Evolutionary conservation across 805 yeast genomes (phyloP).

Genomic region (Wickerhamomyces queroliae): DNA sequence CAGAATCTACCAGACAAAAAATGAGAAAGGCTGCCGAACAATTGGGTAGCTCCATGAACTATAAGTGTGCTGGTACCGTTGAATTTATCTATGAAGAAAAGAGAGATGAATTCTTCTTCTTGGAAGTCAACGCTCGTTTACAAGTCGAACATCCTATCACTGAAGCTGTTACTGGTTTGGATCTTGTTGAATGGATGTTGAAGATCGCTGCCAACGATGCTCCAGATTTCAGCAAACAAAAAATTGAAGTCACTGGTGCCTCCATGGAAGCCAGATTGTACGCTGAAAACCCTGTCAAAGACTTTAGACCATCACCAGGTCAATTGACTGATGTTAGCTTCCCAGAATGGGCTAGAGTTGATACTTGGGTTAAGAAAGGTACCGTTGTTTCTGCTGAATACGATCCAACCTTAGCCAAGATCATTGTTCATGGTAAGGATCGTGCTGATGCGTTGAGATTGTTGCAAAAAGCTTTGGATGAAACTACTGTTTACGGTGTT

Average conservation of each 20-base stretch:
- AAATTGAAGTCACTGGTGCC: constrained; percentile 68
- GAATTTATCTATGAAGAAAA: constrained; percentile 88
- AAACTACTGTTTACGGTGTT: constrained; percentile 86
- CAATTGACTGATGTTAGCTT: constrained; percentile 78
- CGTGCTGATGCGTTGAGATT: constrained; percentile 79
- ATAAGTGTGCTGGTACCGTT: constrained; percentile 96
- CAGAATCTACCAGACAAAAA: constrained; percentile 64
- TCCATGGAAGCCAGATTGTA: constrained; percentile 96
- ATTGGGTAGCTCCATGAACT: constrained; percentile 75
- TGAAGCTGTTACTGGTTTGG: constrained; percentile 91
- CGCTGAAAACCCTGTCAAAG: constrained; percentile 96
- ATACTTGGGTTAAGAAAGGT: constrained; percentile 91
- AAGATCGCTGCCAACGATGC: constrained; percentile 85
- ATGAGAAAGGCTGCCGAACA: constrained; percentile 85
- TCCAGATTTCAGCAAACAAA: constrained; percentile 60
- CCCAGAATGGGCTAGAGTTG: constrained; percentile 91
- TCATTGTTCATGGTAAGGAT: constrained; percentile 89
- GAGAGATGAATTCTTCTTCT: constrained; percentile 86
- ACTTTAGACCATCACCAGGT: constrained; percentile 95
- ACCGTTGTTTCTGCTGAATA: constrained; percentile 86
- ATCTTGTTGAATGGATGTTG: constrained; percentile 96
- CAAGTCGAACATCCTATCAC: constrained; percentile 99
- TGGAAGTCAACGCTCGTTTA: constrained; percentile 93
- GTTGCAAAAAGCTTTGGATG: constrained; percentile 74
- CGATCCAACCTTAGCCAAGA: constrained; percentile 94